Base-by-base conservation (phyloP, 1,284 basidiomycete species). In the Heliocybe sulcata region DNA sequence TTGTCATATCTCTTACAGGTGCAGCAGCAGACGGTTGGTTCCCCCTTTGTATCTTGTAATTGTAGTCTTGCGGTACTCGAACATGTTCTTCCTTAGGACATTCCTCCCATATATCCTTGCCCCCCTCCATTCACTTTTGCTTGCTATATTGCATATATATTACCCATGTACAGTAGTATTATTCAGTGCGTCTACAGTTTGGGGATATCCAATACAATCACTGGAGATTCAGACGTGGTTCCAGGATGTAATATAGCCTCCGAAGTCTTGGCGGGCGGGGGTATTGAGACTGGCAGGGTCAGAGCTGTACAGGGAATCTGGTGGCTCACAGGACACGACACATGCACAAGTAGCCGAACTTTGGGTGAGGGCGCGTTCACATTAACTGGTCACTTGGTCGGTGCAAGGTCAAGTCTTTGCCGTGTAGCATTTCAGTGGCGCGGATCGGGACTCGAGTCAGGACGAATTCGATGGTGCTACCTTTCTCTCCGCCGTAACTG, bases 401-500 rank as follows among this genome's bases (percentile, higher is more conserved):
- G 29, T 31, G 29, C 12, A 12, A 12, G 29, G 29, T 12, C 29
- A 31, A 12, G 6, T 31, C 29, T 31, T 4, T 31, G 12, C 4
- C 6, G 4, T 31, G 29, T 31, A 12, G 29, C 29, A 12, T 31
- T 31, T 31, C 29, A 31, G 12, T 31, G 29, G 29, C 29, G 6
- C 29, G n/a, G n/a, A n/a, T n/a, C n/a, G n/a, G n/a, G n/a, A 31
- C 29, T 31, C 12, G 29, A 31, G 12, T 31, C 29, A 31, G 29
- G 29, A 31, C 29, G 29, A 31, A 4, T 31, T 31, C 6, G 29
- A 31, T 12, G 29, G 29, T 6, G 8, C 35, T 12, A 33, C 23
- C 31, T 54, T 54, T 19, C 53, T 3, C 45, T 54, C 53, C n/a
- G 53, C 53, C 45, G 42, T 54, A 8, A 54, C 53, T 54, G 38